Conservation (phyloP, 306 rosid species). For the Inga laurina region DNA sequence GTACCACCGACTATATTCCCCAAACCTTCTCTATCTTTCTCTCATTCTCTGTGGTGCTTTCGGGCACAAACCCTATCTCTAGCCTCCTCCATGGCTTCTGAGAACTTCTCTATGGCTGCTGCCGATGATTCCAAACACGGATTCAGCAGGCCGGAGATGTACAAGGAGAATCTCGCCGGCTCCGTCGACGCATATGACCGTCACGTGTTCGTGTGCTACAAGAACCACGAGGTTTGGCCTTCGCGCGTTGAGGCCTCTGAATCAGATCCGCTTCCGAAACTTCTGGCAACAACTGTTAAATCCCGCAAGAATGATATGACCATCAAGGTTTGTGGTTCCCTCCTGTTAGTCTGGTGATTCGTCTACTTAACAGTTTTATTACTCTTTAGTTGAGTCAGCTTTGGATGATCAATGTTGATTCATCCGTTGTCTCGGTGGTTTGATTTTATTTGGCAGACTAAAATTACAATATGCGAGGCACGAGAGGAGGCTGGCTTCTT, state of each 20-base stretch:
- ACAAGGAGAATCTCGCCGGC: constrained; percentile 61
- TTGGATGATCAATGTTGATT: not conserved
- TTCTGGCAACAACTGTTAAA: constrained; percentile 49
- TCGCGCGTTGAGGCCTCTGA: constrained; percentile 72
- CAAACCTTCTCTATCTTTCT: not conserved
- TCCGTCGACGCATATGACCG: constrained; percentile 77
- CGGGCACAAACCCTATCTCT: not conserved
- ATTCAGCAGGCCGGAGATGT: constrained; percentile 85
- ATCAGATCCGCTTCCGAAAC: constrained; percentile 69
- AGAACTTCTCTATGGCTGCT: constrained; percentile 8
- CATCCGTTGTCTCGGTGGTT: constrained; percentile 7
- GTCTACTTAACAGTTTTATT: not conserved
- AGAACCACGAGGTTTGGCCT: constrained; percentile 69
- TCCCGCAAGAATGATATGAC: constrained; percentile 60
- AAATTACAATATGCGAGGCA: constrained; percentile 74
- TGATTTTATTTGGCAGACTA: constrained; percentile 54
- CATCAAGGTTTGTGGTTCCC: constrained; percentile 45
- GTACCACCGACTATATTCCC: not conserved
- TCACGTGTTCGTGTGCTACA: constrained; percentile 86
- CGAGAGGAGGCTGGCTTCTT: constrained; percentile 57
- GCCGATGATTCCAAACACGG: constrained; percentile 63
- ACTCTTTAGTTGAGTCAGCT: not conserved
- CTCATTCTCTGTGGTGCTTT: not conserved
- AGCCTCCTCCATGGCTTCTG: constrained; percentile 51
- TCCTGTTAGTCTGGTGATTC: not conserved